Base-by-base conservation (phyloP, 805 yeast species). In the Ascoidea rubescens region DNA sequence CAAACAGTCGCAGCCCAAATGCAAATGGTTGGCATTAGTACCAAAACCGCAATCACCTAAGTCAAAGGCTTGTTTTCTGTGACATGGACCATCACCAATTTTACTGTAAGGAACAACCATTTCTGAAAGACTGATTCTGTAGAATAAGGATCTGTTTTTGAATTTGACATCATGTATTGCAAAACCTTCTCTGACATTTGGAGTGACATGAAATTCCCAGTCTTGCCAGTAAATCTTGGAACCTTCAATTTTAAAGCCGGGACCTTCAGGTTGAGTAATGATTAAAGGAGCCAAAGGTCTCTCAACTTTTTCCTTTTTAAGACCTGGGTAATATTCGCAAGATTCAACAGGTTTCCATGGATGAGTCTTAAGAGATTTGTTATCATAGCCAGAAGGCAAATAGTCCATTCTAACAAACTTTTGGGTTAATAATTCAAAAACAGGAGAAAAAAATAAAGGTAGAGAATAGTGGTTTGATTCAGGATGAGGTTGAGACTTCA, bases 101-200 rank as follows among this genome's bases (percentile, higher is more conserved):
- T 85, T 91, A 65, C 87, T 90, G 63, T 86, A 85, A 42, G 93
- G 93, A 57, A 86, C 95, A 46, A 91, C 84, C 95, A 86, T 85
- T 68, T 85, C 95, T 52, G 85, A 78, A 59, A 84, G 68, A 2
- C 89, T 75, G 48, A 84, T 66, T 70, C 93, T 75, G 74, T 85
- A 84, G 62, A 84, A 77, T 47, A 80, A 69, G 49, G 84, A 82
- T 68, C 93, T 79, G 50, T 90, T 91, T 66, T 84, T 82, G 72
- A 83, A 85, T 62, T 70, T 71, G 51, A 79, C 80, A 58, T 85
- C 86, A 65, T 85, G 84, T 42, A 85, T 58, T 37, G 82, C 91
- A 59, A 83, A 73, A 58, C 95, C 95, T 69, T 85, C 95, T 72
- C 95, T 80, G 50, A 77, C 80, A 60, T 80, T 80, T 50, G 85